Evolutionary conservation across 2,329 filamentous ascomycete species (phyloP), one percentile per base, ranked within the genome.

Genomic region (Beauveria caledonica): DNA sequence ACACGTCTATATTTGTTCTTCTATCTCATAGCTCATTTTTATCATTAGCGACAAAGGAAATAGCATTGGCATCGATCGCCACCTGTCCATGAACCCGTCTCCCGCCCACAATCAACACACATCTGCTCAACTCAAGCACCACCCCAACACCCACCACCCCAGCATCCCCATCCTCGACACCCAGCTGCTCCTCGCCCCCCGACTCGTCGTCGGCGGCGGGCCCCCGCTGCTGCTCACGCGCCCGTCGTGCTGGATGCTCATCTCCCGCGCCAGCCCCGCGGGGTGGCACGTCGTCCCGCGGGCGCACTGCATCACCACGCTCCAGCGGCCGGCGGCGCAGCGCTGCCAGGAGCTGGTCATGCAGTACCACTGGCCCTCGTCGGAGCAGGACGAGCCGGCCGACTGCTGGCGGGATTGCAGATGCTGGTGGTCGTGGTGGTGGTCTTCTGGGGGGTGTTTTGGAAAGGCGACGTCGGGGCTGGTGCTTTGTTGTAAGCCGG

Each of bases 331-430:
- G 10, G 71, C 68, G 3, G 76, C 78, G 65, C 80, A 83, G 29
- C 80, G 75, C 68, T 83, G 80, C 71, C 77, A 83, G 39, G 71
- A 73, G 21, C 64, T 69, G 1, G 71, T 73, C 71, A 82, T 77
- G 71, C 80, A 83, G 68, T 82, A 80, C 80, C 80, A 83, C 63
- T 77, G 74, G n/a, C 80, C 80, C 62, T 83, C 79, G 13, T 70
- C 66, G 11, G 70, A 68, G 68, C 80, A 82, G 5, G 68, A 64
- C 2, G 75, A 69, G 21, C 77, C 77, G 3, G 66, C 68, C 13
- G 69, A 62, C 62, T 74, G 51, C 39, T 59, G 33, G 11, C 56
- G 36, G 9, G 49, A 2, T 2, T 33, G 15, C 8, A 49, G 13
- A 23, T 15, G 36, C 8, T 23, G 19, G 25, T 13, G 1, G 40